Percentiles rank a stretch among this genome's conserved stretches.
phyloP scores from a whole-genome alignment of 1,284 basidiomycete species.

The Ceratobasidium sp. region DNA sequence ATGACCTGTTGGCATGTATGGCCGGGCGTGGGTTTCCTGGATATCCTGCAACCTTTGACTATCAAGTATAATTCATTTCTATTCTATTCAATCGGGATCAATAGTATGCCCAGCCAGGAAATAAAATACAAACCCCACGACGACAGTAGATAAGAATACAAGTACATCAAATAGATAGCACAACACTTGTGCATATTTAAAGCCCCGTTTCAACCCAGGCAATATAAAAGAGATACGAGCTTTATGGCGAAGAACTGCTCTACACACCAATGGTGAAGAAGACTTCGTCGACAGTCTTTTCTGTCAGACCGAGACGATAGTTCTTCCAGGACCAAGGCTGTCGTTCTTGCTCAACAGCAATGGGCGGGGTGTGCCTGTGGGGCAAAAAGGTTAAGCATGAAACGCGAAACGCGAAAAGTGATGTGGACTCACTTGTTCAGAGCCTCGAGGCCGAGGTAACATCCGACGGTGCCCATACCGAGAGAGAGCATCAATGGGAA shows the following conservation, averaged over 20 bases:
- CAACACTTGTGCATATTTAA: conserved; percentile 4
- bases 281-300: conserved; percentile 31
- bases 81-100: not conserved
- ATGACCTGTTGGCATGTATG: too few relatives aligned
- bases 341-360: not conserved
- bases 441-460: conserved; percentile 34
- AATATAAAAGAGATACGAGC: not conserved
- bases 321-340: conserved; percentile 24
- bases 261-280: conserved; percentile 24
- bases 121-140: conserved; percentile 1
- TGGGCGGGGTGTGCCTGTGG: conserved; percentile 11
- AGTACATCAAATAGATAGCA: conserved; percentile 3
- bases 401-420: not conserved
- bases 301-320: conserved; percentile 39
- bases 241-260: not conserved
- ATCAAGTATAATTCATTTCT: too few relatives aligned
- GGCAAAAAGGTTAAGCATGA: not conserved
- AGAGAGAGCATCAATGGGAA: conserved; percentile 36
- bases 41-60: too few relatives aligned
- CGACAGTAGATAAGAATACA: conserved; percentile 2
- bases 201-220: not conserved
- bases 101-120: not conserved
- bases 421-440: conserved; percentile 13
- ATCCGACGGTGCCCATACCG: conserved; percentile 26
- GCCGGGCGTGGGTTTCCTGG: too few relatives aligned